These are phyloP conservation scores for Noccaea caerulescens DNA, from an alignment of 345 rosid species.

Conservation along the genomic window DNA sequence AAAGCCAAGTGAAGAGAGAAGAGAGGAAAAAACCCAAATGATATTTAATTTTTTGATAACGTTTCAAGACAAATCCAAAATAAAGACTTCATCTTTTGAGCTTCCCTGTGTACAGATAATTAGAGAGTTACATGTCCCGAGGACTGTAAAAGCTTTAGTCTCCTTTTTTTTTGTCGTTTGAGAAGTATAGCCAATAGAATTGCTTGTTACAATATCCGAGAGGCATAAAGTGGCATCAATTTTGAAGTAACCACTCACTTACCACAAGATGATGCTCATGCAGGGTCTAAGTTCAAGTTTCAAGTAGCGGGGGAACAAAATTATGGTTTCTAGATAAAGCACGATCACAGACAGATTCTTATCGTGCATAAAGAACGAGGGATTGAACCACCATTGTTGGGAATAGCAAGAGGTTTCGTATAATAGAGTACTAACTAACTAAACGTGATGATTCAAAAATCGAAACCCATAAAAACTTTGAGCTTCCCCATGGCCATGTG, in stretches of 20 bases:
- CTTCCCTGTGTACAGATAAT: background rate
- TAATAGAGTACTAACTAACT: background rate
- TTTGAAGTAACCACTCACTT: background rate
- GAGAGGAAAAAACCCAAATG: background rate
- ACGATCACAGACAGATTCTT: too few relatives aligned
- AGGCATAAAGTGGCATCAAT: background rate
- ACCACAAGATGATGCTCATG: background rate
- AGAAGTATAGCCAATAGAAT: background rate
- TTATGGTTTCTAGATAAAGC: background rate
- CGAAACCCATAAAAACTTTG: too few relatives aligned
- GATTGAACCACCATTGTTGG: background rate
- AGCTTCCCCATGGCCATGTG: background rate
- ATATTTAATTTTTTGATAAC: background rate
- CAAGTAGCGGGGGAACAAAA: background rate
- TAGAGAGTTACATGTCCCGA: background rate
- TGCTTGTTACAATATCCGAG: background rate
- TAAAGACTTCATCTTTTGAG: background rate
- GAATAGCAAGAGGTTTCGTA: background rate
- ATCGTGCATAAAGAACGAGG: too few relatives aligned
- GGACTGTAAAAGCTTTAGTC: background rate
- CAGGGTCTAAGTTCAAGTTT: background rate
- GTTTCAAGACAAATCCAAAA: too few relatives aligned
- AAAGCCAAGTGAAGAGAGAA: conserved; percentile 2
- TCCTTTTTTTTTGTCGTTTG: background rate
- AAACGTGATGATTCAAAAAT: too few relatives aligned